phyloP scores from a whole-genome alignment of 2,329 filamentous ascomycete genomes.

The Diaporthe citrichinensis region DNA sequence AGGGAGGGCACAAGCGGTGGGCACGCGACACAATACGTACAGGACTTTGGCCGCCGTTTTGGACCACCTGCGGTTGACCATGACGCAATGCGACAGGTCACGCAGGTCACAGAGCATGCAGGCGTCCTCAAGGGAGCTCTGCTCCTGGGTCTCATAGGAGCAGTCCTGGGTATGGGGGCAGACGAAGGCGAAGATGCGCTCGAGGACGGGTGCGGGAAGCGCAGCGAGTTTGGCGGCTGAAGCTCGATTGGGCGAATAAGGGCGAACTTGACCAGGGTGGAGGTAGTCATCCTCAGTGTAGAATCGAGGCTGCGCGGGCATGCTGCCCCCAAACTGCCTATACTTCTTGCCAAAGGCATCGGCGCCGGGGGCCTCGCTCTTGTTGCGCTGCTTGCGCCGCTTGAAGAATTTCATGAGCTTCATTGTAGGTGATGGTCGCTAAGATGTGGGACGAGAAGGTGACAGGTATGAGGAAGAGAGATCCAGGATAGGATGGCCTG shows the following conservation, averaged over 20 bases:
- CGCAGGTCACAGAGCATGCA: conserved; percentile 96
- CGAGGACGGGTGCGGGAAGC: conserved; percentile 79
- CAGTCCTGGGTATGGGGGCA: conserved; percentile 87
- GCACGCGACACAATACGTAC: conserved; percentile 65
- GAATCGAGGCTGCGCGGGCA: conserved; percentile 39
- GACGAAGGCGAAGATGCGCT: conserved; percentile 83
- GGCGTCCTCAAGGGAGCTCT: conserved; percentile 81
- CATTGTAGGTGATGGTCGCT: conserved; percentile 27
- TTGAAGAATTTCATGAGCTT: conserved; percentile 49
- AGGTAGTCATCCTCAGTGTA: conserved; percentile 29
- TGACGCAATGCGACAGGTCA: conserved; percentile 84
- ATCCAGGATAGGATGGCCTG: background rate
- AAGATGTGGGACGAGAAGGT: conserved; percentile 4
- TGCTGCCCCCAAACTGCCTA: conserved; percentile 45
- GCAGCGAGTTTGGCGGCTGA: conserved; percentile 62
- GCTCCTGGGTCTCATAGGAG: conserved; percentile 86
- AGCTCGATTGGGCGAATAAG: conserved; percentile 55
- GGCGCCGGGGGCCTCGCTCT: conserved; percentile 39
- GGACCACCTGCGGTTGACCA: conserved; percentile 82
- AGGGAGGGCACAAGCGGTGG: background rate
- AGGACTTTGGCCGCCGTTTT: conserved; percentile 63
- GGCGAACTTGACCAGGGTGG: conserved; percentile 39
- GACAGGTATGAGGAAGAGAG: background rate
- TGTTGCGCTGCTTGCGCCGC: conserved; percentile 52
- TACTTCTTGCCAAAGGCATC: conserved; percentile 44